A percentile compares a stretch with the other conserved stretches of the same genome.
phyloP scores from a whole-genome alignment of 805 yeast species.

The Blastobotrys terrestris region DNA sequence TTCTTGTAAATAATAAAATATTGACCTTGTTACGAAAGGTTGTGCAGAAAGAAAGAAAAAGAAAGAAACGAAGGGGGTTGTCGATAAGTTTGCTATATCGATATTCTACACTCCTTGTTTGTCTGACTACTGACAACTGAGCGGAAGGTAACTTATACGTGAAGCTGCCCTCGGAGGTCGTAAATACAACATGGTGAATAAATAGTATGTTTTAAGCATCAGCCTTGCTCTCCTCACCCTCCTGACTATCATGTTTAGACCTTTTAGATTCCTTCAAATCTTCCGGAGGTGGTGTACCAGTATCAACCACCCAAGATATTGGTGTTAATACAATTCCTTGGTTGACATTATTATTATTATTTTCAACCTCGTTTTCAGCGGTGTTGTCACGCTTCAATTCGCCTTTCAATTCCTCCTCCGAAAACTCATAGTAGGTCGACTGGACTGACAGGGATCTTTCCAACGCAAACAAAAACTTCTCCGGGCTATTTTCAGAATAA shows the following conservation, averaged over 20 bases:
- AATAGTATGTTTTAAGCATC: too few relatives aligned
- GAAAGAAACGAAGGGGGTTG: too few relatives aligned
- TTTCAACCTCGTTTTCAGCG: slow-evolving; percentile 7
- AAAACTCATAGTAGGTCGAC: slow-evolving; percentile 20
- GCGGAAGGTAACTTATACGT: too few relatives aligned
- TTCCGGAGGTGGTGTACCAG: slow-evolving; percentile 19
- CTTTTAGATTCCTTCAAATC: background rate
- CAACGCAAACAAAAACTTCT: slow-evolving; percentile 27
- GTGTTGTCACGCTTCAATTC: slow-evolving; percentile 15
- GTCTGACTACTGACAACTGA: too few relatives aligned
- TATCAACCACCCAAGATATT: slow-evolving; percentile 22
- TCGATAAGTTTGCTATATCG: too few relatives aligned
- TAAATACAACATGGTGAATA: too few relatives aligned
- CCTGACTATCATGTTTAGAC: too few relatives aligned
- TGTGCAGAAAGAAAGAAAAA: too few relatives aligned
- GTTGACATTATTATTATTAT: slow-evolving; percentile 18
- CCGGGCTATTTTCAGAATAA: slow-evolving; percentile 19
- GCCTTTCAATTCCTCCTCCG: slow-evolving; percentile 17
- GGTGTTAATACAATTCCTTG: slow-evolving; percentile 21
- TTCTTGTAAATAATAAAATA: background rate
- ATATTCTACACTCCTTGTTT: too few relatives aligned
- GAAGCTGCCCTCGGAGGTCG: too few relatives aligned
- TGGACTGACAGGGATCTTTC: slow-evolving; percentile 22
- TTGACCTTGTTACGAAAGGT: too few relatives aligned
- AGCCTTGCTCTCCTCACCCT: background rate